Evolutionary conservation across 257 asterid species (phyloP).

Genomic region (Ligustrum vulgare): DNA sequence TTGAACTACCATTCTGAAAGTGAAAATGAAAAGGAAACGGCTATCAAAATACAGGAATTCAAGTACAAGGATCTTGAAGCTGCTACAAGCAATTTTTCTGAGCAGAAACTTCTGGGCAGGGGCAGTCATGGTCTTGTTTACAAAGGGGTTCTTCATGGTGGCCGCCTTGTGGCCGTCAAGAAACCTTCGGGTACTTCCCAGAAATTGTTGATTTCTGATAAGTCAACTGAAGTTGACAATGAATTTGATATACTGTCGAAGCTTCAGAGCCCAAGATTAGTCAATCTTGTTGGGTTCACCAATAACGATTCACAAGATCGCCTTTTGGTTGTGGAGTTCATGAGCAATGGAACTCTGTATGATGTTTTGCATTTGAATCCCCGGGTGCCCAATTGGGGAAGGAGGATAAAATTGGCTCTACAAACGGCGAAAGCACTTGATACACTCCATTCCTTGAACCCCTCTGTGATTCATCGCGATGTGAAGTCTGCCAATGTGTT

Average conservation of each 20-base stretch:
- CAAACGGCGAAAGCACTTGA: conserved; percentile 56
- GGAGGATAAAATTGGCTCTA: conserved; percentile 46
- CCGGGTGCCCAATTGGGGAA: conserved; percentile 48
- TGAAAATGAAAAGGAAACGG: conserved; percentile 29
- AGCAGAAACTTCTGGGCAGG: conserved; percentile 44
- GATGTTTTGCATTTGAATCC: conserved; percentile 45
- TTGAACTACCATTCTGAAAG: conserved; percentile 11
- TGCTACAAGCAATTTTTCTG: conserved; percentile 57
- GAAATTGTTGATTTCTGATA: conserved; percentile 22
- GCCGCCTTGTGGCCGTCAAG: conserved; percentile 52
- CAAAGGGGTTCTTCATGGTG: conserved; percentile 49
- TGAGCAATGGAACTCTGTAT: conserved; percentile 57
- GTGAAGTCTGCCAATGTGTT: conserved; percentile 56
- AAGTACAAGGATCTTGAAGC: conserved; percentile 49
- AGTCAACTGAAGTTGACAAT: conserved; percentile 46
- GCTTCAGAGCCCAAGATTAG: conserved; percentile 47
- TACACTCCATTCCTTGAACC: conserved; percentile 40
- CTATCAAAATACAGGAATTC: conserved; percentile 42
- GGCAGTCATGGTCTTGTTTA: conserved; percentile 65
- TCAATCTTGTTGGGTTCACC: conserved; percentile 55
- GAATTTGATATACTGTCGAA: conserved; percentile 55
- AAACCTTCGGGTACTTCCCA: conserved; percentile 37
- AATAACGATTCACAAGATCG: conserved; percentile 37
- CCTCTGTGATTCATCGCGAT: conserved; percentile 55
- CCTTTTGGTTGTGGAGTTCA: conserved; percentile 55